These are phyloP conservation scores for Ramaria sp. DNA, from an alignment of 768 basidiomycete species.

Conservation along the genomic window DNA sequence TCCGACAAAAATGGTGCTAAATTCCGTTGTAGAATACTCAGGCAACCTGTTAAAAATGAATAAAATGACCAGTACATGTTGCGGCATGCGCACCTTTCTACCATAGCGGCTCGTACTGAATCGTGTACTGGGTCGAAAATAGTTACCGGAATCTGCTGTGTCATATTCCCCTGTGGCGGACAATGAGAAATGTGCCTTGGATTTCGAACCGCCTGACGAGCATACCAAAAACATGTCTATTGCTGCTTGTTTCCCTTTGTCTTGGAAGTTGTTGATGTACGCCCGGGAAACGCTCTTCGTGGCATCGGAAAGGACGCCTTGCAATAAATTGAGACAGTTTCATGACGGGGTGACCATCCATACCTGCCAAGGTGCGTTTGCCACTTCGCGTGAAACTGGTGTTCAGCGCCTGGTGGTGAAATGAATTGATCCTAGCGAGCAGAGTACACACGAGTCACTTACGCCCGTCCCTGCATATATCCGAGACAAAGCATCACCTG, in stretches of 20 bases:
- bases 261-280: constrained; percentile 97
- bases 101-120: constrained; percentile 61
- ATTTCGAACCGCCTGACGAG: constrained; percentile 8
- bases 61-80: not conserved
- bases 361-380: constrained; percentile 85
- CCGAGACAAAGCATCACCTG: constrained; percentile 75
- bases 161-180: constrained; percentile 76
- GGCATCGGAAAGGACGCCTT: constrained; percentile 88
- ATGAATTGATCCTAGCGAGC: not conserved
- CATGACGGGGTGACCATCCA: constrained; percentile 9
- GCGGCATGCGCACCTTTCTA: constrained; percentile 41
- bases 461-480: constrained; percentile 90
- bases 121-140: constrained; percentile 95
- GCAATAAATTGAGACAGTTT: constrained; percentile 1
- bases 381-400: constrained; percentile 94
- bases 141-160: constrained; percentile 73
- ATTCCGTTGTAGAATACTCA: constrained; percentile 75
- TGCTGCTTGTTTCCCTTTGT: constrained; percentile 85
- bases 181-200: not conserved
- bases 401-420: constrained; percentile 57
- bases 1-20: constrained; percentile 72
- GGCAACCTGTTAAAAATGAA: constrained; percentile 34
- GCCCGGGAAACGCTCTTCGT: constrained; percentile 93
- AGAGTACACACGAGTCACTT: not conserved
- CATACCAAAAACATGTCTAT: constrained; percentile 92